phyloP scores from a whole-genome alignment of 2,329 filamentous ascomycete genomes.

The Aureobasidium leucospermi region DNA sequence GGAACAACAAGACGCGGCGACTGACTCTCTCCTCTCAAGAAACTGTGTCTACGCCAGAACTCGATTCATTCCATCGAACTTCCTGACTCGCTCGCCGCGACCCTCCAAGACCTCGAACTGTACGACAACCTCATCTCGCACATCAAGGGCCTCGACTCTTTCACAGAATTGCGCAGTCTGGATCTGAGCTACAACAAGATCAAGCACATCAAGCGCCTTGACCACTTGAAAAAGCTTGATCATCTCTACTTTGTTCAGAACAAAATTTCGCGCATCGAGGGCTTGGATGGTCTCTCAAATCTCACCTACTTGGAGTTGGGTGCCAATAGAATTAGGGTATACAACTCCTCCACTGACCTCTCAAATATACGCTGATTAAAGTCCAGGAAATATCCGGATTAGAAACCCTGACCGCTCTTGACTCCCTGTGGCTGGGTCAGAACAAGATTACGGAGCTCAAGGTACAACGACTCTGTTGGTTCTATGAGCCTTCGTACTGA shows the following conservation, averaged over 20 bases:
- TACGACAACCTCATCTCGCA: constrained; percentile 95
- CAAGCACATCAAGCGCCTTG: constrained; percentile 90
- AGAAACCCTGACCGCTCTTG: constrained; percentile 66
- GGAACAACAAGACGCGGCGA: not conserved
- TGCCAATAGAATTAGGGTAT: constrained; percentile 71
- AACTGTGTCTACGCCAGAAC: constrained; percentile 89
- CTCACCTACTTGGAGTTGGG: constrained; percentile 83
- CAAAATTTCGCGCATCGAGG: constrained; percentile 83
- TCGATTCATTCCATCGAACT: constrained; percentile 74
- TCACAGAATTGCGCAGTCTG: constrained; percentile 67
- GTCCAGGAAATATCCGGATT: constrained; percentile 70
- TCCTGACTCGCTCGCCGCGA: constrained; percentile 56
- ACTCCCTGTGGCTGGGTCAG: constrained; percentile 90
- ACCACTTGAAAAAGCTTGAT: constrained; percentile 66
- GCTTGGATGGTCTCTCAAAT: constrained; percentile 64
- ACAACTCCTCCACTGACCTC: not conserved
- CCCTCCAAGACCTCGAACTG: constrained; percentile 77
- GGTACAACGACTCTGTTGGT: not conserved
- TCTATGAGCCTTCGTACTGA: not conserved
- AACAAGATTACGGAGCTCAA: constrained; percentile 87
- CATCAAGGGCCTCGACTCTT: constrained; percentile 71
- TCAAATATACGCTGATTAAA: not conserved
- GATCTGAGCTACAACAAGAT: constrained; percentile 99
- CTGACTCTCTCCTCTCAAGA: constrained; percentile 29
- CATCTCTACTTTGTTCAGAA: constrained; percentile 94